Evolutionary conservation across 2,329 filamentous ascomycete species (phyloP).

Genomic region (Aureobasidium sp.): DNA sequence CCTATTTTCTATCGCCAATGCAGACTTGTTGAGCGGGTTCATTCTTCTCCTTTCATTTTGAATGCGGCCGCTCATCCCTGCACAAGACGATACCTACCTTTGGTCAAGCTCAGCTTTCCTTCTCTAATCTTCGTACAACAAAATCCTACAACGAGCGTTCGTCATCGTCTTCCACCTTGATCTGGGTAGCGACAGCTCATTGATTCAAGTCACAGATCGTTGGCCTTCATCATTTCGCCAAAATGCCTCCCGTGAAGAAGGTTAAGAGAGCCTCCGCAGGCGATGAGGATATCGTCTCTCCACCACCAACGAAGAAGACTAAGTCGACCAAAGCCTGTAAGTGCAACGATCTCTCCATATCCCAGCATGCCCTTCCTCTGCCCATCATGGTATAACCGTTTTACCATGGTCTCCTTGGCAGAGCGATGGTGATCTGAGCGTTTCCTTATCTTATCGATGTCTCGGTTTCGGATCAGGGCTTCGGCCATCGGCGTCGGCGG

Average conservation of each 20-base stretch:
- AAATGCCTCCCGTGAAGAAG: background rate
- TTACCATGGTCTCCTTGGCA: background rate
- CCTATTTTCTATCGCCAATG: background rate
- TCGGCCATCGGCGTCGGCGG: background rate
- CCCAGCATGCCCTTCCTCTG: background rate
- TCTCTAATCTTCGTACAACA: background rate
- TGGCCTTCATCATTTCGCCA: background rate
- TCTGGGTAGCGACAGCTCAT: background rate
- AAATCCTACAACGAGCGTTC: background rate
- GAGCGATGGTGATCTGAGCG: background rate
- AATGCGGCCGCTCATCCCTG: no score
- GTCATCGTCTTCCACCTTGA: background rate
- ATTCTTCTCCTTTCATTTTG: background rate
- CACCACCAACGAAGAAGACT: background rate
- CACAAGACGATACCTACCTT: background rate
- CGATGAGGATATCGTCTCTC: background rate
- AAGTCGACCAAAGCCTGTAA: constrained; percentile 1
- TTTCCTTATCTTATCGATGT: constrained; percentile 9
- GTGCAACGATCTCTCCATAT: background rate
- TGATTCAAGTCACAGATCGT: background rate
- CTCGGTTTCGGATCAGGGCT: constrained; percentile 5
- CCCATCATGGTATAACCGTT: background rate
- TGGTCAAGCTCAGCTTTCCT: background rate
- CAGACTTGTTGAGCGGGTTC: background rate
- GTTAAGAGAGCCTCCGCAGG: background rate